A percentile compares a stretch with the other conserved stretches of the same genome.
Evolutionary conservation across 208 protist species (phyloP).

Genomic region (Leishmania aethiopica): DNA sequence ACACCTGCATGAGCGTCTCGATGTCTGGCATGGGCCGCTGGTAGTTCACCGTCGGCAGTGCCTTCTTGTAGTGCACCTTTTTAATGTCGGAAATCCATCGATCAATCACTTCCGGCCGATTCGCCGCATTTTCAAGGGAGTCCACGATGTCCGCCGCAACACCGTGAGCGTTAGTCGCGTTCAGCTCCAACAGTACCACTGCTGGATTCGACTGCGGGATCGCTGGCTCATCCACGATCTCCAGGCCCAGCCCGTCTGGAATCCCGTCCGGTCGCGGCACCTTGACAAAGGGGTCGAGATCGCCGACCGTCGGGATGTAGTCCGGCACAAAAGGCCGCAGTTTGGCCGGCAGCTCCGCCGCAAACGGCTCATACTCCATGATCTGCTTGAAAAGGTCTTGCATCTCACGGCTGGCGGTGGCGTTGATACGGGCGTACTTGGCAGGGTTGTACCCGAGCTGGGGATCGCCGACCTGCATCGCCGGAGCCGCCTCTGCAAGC

Average conservation of each 20-base stretch:
- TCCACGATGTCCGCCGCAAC: slow-evolving; percentile 83
- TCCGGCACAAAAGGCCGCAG: slow-evolving; percentile 98
- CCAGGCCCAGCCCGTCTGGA: slow-evolving; percentile 91
- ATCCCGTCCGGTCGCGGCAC: slow-evolving; percentile 93
- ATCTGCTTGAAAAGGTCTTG: slow-evolving; percentile 98
- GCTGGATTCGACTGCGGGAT: slow-evolving; percentile 96
- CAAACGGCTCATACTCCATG: slow-evolving; percentile 92
- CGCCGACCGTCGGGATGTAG: slow-evolving; percentile 97
- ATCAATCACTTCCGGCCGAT: slow-evolving; percentile 94
- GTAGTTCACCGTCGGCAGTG: slow-evolving; percentile 95
- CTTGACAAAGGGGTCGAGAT: slow-evolving; percentile 98
- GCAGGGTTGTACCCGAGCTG: slow-evolving; percentile 82
- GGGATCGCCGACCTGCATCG: neutral
- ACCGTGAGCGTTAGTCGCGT: slow-evolving; percentile 80
- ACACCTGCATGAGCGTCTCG: slow-evolving; percentile 95
- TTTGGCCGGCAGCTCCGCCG: slow-evolving; percentile 94
- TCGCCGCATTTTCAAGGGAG: slow-evolving; percentile 95
- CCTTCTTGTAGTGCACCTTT: slow-evolving; percentile 96
- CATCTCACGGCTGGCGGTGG: slow-evolving; percentile 90
- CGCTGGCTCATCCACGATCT: slow-evolving; percentile 96
- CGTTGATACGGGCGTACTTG: slow-evolving; percentile 85
- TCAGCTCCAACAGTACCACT: slow-evolving; percentile 90
- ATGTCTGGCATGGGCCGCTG: slow-evolving; percentile 97
- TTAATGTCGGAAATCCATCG: slow-evolving; percentile 96
- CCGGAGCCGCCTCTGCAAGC: slow-evolving; percentile 35